Evolutionary conservation across 495 filamentous ascomycete genomes (phyloP).

Genomic region (Jackrogersella minutella): DNA sequence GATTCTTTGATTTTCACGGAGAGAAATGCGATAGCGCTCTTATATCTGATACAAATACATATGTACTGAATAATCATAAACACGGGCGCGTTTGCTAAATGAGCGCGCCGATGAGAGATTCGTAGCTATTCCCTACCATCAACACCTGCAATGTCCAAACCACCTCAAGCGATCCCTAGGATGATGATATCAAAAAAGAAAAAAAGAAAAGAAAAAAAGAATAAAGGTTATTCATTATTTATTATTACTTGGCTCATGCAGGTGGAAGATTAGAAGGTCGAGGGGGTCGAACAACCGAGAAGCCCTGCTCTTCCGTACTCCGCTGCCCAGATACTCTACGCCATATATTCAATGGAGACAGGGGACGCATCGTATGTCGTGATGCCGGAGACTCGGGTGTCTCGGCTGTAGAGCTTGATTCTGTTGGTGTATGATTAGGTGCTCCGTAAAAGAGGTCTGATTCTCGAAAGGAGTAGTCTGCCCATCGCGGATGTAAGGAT

Average conservation of each 20-base stretch:
- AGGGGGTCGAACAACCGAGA: background rate
- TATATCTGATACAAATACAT: too few species aligned
- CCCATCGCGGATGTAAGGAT: constrained; percentile 27
- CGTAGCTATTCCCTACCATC: too few species aligned
- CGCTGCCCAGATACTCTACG: background rate
- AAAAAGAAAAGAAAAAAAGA: too few species aligned
- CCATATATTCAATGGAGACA: background rate
- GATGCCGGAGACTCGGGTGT: background rate
- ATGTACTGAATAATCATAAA: too few species aligned
- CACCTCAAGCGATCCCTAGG: too few species aligned
- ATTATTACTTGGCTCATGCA: background rate
- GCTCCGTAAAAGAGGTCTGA: constrained; percentile 26
- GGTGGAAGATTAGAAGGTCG: background rate
- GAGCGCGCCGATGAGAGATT: too few species aligned
- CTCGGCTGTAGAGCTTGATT: background rate
- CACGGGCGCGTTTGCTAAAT: too few species aligned
- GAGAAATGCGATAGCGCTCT: too few species aligned
- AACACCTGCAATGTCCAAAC: too few species aligned
- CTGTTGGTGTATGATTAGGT: background rate
- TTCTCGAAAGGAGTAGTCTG: constrained; percentile 31
- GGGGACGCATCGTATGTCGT: background rate
- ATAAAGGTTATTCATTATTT: too few species aligned
- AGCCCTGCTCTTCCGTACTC: background rate
- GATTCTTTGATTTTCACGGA: too few species aligned
- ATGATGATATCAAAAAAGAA: too few species aligned